Evolutionary conservation across 768 basidiomycete genomes (phyloP).

Genomic region (Auriscalpium microsporum): DNA sequence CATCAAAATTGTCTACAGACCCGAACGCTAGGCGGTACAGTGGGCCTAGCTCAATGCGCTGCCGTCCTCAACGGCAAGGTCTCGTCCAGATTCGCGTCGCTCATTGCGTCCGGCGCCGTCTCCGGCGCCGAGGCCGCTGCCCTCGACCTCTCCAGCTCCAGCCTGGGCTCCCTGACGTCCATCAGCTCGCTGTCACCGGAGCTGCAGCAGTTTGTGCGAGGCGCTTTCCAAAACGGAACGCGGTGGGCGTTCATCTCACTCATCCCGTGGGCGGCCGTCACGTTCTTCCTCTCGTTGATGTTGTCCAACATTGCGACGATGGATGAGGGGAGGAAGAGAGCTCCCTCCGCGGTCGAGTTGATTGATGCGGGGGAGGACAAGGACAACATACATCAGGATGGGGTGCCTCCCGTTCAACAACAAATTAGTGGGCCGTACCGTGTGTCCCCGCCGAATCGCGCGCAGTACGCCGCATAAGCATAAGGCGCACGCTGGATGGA

Average conservation of each 20-base stretch:
- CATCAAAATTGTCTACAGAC: slow-evolving; percentile 23
- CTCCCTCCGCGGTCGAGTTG: background rate
- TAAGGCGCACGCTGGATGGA: too few species aligned
- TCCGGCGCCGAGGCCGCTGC: slow-evolving; percentile 20
- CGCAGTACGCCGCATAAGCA: too few species aligned
- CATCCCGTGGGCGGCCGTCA: slow-evolving; percentile 38
- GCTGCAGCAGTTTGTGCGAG: slow-evolving; percentile 28
- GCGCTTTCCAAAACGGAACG: slow-evolving; percentile 34
- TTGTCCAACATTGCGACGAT: slow-evolving; percentile 30
- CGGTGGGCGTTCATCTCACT: slow-evolving; percentile 39
- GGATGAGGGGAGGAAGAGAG: slow-evolving; percentile 6
- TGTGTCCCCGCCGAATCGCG: too few species aligned
- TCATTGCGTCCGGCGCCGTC: slow-evolving; percentile 22
- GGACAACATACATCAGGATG: background rate
- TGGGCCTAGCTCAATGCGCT: slow-evolving; percentile 45
- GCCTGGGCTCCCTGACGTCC: slow-evolving; percentile 27
- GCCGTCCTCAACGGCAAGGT: slow-evolving; percentile 40
- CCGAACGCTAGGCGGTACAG: slow-evolving; percentile 41
- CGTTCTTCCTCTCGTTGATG: slow-evolving; percentile 28
- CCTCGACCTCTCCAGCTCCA: slow-evolving; percentile 19
- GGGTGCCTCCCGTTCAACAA: too few species aligned
- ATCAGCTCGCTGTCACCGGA: slow-evolving; percentile 29
- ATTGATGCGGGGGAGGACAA: background rate
- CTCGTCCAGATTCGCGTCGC: slow-evolving; percentile 22
- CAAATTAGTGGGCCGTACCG: too few species aligned